Base-by-base conservation (phyloP, 345 rosid species). In the Sisymbrium altissimum region DNA sequence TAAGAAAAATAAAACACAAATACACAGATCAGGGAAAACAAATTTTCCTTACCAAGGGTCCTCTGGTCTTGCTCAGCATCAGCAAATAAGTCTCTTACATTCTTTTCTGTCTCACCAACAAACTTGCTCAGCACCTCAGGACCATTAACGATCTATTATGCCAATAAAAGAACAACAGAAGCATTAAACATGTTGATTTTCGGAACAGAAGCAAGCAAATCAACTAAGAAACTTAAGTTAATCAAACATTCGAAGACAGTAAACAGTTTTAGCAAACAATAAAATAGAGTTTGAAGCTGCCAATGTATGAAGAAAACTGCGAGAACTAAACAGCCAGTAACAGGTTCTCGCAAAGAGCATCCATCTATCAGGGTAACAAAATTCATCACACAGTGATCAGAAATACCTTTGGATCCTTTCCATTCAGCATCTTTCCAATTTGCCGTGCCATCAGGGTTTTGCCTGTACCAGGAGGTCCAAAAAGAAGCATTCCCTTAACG, bases 401-500 rank as follows among this genome's bases (percentile, higher is more conserved):
- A 39, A 79, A 65, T 69, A 96, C 99, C 98, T 96, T 96, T 78
- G 99, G 99, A 61, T 96, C 98, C 81, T 78, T 96, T 72, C 99
- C 99, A 46, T 92, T 92, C 84, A 96, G 83, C 93, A 96, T 90
- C 80, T 92, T 96, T 71, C 99, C 99, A 79, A 96, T 96, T 81
- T 96, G 99, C 39, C 98, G 97, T 73, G 99, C 99, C 89, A 96
- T 96, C 41, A 92, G 90, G 69, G 99, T 96, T 80, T 96, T 96
- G 10, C 99, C 98, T 33, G 98, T 96, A 40, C 99, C 99, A 73
- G 98, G 99, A 79, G 99, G 99, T 45, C 99, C 99, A 85, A 64
- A 83, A 41, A 96, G 96, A 77, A 96, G 85, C 97, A 96, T 92
- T 9, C 99, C 99, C 63, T 96, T 96, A 30, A 96, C 99, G 33